Base-by-base conservation (phyloP, 345 rosid genomes). In the Alliaria petiolata region DNA sequence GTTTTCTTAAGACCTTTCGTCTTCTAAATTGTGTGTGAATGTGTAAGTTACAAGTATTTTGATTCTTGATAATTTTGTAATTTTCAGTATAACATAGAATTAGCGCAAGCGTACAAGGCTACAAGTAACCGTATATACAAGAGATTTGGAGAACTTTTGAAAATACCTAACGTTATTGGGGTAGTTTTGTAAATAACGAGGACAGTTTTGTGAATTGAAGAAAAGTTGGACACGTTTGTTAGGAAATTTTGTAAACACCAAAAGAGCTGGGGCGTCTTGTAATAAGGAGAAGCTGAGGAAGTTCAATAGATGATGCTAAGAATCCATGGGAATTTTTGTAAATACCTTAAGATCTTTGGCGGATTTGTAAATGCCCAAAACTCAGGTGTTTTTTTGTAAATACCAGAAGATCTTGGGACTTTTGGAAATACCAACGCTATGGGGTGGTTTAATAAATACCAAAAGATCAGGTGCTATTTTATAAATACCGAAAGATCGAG, bases 11-110 rank as follows among this genome's bases (percentile, higher is more conserved):
- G 60, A n/a, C n/a, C n/a, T 62, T 62, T 6, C 33, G 9, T 45
- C 26, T 62, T 67, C 33, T 45, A 5, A 38, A 30, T 13, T n/a
- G 49, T 22, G 34, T 25, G 65, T 25, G 64, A 17, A 35, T 49
- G 52, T 51, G 39, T 4, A 57, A 56, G 9, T 71, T 26, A 7
- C 36, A 38, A 39, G 60, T 60, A 30, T 14, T 28, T 63, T 3
- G 25, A 40, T 31, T 33, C 56, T 65, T 40, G 28, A 65, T 65
- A 42, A 26, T 44, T 65, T 17, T 65, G 65, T 64, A 55, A 64
- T 44, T 11, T 64, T 34, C 61, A 45, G 70, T 54, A 33, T 62
- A 4, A 26, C 2, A 33, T 71, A 33, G 51, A 52, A 50, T 40
- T 42, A 70, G 30, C 67, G 47, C 3, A 35, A 47, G 58, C 40